Evolutionary conservation across 495 filamentous ascomycete genomes (phyloP).

Genomic region (Pseudoneurospora amorphoporcata): DNA sequence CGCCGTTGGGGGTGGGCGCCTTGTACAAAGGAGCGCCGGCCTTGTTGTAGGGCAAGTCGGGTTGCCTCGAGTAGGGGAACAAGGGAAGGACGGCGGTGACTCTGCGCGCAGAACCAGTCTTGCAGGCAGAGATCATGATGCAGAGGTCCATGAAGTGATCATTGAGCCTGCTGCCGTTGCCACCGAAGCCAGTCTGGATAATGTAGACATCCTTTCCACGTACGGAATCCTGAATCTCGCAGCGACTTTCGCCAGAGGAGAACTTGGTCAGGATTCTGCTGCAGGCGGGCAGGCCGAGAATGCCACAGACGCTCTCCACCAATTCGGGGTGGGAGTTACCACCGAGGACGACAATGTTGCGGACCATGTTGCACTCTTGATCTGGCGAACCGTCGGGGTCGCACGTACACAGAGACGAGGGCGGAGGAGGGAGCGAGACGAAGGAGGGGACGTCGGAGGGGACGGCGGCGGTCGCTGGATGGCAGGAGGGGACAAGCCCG

Average conservation of each 20-base stretch:
- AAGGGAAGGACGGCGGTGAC: conserved; percentile 92
- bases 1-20: conserved; percentile 30
- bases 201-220: conserved; percentile 98
- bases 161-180: conserved; percentile 53
- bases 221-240: conserved; percentile 92
- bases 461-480: not conserved
- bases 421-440: not conserved
- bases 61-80: conserved; percentile 92
- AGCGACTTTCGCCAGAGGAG: conserved; percentile 85
- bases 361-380: conserved; percentile 58
- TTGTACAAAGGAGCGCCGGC: conserved; percentile 77
- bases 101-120: conserved; percentile 82
- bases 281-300: conserved; percentile 75
- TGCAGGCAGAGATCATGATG: conserved; percentile 95
- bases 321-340: conserved; percentile 89
- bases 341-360: conserved; percentile 91
- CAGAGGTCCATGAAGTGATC: conserved; percentile 92
- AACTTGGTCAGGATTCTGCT: conserved; percentile 85
- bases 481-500: not conserved
- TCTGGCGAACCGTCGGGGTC: not conserved
- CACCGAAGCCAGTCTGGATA: conserved; percentile 64
- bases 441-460: not conserved
- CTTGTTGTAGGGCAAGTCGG: conserved; percentile 95
- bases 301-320: conserved; percentile 73
- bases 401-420: not conserved